These are phyloP conservation scores for Carex myosuroides DNA, from an alignment of 176 grass and related monocot genomes.

Conservation along the genomic window DNA sequence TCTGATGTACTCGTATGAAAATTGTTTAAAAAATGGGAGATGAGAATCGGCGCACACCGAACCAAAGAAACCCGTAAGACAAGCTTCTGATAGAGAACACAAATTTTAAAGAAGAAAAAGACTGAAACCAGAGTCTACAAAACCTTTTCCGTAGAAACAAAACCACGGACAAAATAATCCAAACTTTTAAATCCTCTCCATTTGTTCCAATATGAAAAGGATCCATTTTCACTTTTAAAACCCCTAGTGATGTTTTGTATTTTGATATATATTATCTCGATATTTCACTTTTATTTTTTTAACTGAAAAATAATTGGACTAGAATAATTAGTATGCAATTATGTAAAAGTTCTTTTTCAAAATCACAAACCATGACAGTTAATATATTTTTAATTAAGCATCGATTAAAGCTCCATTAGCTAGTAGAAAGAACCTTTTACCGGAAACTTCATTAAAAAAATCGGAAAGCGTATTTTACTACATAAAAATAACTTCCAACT, in stretches of 20 bases:
- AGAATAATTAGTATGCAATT: not conserved
- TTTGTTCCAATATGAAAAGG: not conserved
- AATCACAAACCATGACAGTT: not conserved
- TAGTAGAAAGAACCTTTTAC: not conserved
- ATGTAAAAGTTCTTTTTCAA: not conserved
- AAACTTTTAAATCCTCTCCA: not conserved
- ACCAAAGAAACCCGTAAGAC: slow-evolving; percentile 9
- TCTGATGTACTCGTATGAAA: not conserved
- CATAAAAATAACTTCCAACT: not conserved
- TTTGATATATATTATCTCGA: not conserved
- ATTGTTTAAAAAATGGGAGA: not conserved
- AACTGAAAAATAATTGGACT: not conserved
- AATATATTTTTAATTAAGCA: not conserved
- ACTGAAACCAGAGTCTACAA: not conserved
- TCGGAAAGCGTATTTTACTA: not conserved
- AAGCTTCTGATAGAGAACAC: not conserved
- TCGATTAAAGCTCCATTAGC: not conserved
- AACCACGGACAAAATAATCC: not conserved
- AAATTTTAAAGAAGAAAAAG: not conserved
- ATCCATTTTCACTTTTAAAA: not conserved
- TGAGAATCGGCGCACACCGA: slow-evolving; percentile 1
- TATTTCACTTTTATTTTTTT: not conserved
- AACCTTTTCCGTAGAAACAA: not conserved
- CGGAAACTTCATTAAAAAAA: not conserved
- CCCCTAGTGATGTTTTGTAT: not conserved